Conservation (phyloP, 129 eudicot species). For the Pittosporum tobira region DNA sequence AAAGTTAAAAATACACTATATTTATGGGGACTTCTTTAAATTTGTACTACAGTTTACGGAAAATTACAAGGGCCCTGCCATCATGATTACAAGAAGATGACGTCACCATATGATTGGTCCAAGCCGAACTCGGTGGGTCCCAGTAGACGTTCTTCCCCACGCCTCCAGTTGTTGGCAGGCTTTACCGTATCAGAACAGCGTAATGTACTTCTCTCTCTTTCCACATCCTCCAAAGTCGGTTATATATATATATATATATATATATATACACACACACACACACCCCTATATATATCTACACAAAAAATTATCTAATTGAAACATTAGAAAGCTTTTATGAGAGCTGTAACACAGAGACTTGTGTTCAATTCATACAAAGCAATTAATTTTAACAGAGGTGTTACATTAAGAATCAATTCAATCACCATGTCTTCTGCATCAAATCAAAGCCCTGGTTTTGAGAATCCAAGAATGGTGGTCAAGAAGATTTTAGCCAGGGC, state of each 20-base stretch:
- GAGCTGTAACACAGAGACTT: not conserved
- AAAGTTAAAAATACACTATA: no score
- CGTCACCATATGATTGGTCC: conserved; percentile 1
- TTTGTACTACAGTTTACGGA: no score
- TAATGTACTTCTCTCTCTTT: no score
- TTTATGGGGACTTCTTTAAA: no score
- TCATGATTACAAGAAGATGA: conserved; percentile 5
- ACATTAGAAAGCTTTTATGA: conserved; percentile 7
- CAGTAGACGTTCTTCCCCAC: not conserved
- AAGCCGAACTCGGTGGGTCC: not conserved
- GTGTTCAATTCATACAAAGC: conserved; percentile 2
- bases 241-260: no score
- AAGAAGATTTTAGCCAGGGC: conserved; percentile 67
- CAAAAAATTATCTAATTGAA: no score
- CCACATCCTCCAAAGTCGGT: no score
- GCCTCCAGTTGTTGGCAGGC: not conserved
- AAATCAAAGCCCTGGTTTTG: conserved; percentile 24
- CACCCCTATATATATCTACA: not conserved
- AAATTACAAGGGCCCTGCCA: not conserved
- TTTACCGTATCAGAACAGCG: conserved; percentile 1
- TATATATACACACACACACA: not conserved
- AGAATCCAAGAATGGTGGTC: conserved; percentile 55
- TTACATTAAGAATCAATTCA: conserved; percentile 3
- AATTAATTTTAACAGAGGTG: not conserved
- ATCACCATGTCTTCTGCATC: conserved; percentile 33